A percentile compares a stretch with the other conserved stretches of the same genome.
phyloP scores from a whole-genome alignment of 495 filamentous ascomycete species.

The Hypoxylon lenormandii region DNA sequence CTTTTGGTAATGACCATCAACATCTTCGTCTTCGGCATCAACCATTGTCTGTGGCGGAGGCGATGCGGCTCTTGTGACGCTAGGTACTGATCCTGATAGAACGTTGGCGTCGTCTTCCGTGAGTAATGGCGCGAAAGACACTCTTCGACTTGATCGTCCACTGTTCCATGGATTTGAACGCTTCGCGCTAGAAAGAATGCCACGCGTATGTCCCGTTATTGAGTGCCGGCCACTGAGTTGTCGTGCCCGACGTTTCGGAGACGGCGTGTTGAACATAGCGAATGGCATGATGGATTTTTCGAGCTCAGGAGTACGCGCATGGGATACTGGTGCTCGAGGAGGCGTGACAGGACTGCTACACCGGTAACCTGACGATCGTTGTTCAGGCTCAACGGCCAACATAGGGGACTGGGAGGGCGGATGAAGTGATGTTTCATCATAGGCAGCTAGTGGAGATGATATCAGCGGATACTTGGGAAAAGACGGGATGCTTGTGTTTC shows the following conservation, averaged over 20 bases:
- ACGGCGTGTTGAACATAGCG: constrained; percentile 44
- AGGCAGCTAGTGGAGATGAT: background rate
- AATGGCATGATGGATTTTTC: constrained; percentile 47
- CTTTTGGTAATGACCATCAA: constrained; percentile 40
- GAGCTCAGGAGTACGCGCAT: constrained; percentile 36
- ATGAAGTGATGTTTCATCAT: background rate
- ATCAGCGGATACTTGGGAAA: background rate
- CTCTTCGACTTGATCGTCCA: constrained; percentile 29
- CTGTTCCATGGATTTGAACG: constrained; percentile 15
- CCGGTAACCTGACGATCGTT: background rate
- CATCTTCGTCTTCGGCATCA: constrained; percentile 31
- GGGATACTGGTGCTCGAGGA: background rate
- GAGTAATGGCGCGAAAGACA: constrained; percentile 42
- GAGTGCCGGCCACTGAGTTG: constrained; percentile 3
- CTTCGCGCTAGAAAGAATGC: constrained; percentile 29
- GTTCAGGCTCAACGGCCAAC: background rate
- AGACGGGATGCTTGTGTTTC: background rate
- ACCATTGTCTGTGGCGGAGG: constrained; percentile 38
- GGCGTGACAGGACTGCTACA: constrained; percentile 26
- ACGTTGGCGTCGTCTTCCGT: constrained; percentile 15
- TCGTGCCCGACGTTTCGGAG: constrained; percentile 21
- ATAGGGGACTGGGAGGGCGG: constrained; percentile 1
- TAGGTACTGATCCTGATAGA: constrained; percentile 13
- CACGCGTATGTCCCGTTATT: constrained; percentile 5
- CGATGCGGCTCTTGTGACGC: constrained; percentile 30